Evolutionary conservation across 495 filamentous ascomycete species (phyloP), one percentile per base, ranked within the genome.

Genomic region (Penicillium argentinense): DNA sequence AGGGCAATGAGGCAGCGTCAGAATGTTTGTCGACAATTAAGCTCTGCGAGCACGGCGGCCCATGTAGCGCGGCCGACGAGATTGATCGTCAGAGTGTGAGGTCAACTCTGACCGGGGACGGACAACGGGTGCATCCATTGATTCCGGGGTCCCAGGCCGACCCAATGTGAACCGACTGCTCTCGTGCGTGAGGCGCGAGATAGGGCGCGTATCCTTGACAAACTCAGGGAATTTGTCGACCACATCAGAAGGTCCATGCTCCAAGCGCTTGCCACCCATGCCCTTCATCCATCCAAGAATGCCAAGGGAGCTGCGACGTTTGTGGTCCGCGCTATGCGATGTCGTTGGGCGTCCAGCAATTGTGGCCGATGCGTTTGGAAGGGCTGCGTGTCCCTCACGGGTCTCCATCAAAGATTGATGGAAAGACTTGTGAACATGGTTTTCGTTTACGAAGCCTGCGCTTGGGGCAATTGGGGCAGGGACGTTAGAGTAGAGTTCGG

Each of bases 281-380:
- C 65, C 59, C 39, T 75, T 75, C 65, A 75, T 69, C 71, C 71
- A 75, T 26, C 68, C 60, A 29, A 73, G 64, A 18, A 75, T 66
- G 3, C 68, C 63, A 1, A 72, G 54, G 1, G 71, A 75, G 47
- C 65, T 66, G 32, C 64, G 67, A 11, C 68, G 59, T 34, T 71
- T 72, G 46, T 69, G 67, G 6, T 71, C 65, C 21, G 48, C 53
- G 42, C 53, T 56, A 28, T 66, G 53, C 12, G 68, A 67, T 13
- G 62, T 63, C 9, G 53, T 49, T 1, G 64, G 63, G n/a, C 64
- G 60, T 9, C 21, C 49, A 9, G 62, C 48, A 32, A 54, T 53
- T 13, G 53, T 53, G 19, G 56, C 41, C 12, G 66, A 46, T 29
- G 46, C 46, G 11, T 49, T 36, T n/a, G 42, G 28, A 14, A 13